Conservation (phyloP, 1,139 yeast species). For the Arxiozyma slooffiae region DNA sequence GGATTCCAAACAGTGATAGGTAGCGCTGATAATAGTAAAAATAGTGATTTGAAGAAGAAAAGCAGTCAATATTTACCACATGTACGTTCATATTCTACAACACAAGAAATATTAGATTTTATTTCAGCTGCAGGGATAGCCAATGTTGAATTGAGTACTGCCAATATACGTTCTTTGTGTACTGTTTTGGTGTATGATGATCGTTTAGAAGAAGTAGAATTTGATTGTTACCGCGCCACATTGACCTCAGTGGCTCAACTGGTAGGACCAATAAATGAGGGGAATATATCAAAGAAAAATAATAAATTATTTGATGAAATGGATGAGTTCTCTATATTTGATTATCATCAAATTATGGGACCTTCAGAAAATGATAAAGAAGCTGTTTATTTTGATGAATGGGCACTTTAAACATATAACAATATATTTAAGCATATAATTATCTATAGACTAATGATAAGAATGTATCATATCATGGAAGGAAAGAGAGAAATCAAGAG, state of each 20-base stretch:
- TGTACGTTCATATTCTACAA: slow-evolving; percentile 55
- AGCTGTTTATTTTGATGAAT: slow-evolving; percentile 35
- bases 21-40: slow-evolving; percentile 4
- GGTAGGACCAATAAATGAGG: slow-evolving; percentile 18
- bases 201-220: slow-evolving; percentile 55
- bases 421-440: too few species aligned
- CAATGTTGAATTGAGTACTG: slow-evolving; percentile 63
- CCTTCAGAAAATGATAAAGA: slow-evolving; percentile 30
- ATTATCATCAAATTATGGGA: slow-evolving; percentile 28
- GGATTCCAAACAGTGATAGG: slow-evolving; percentile 39
- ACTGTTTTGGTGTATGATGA: slow-evolving; percentile 85
- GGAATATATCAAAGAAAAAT: not conserved
- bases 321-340: slow-evolving; percentile 32
- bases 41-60: slow-evolving; percentile 7
- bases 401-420: slow-evolving; percentile 22
- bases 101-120: slow-evolving; percentile 65
- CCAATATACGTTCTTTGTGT: slow-evolving; percentile 73
- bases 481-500: not conserved
- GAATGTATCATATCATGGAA: not conserved
- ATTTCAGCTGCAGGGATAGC: slow-evolving; percentile 70
- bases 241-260: slow-evolving; percentile 39
- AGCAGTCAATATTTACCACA: slow-evolving; percentile 43
- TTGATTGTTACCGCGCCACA: slow-evolving; percentile 49
- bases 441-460: not conserved
- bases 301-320: slow-evolving; percentile 9